Conservation (phyloP, 2,329 filamentous ascomycete species). For the Dendrostoma leiphaemia region DNA sequence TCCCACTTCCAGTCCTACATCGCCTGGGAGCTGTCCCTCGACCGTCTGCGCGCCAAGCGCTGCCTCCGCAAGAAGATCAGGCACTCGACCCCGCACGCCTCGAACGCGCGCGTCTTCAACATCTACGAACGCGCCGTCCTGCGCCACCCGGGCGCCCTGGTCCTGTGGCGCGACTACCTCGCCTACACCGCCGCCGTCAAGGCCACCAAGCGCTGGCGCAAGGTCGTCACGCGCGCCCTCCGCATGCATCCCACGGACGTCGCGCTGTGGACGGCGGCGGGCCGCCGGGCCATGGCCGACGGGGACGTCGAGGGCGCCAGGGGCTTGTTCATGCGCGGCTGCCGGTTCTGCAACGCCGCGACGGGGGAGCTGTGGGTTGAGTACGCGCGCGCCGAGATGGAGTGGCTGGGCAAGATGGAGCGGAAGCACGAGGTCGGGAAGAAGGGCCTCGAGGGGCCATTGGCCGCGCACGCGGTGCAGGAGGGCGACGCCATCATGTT, state of each 20-base stretch:
- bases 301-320: slow-evolving; percentile 86
- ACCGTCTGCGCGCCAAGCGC: slow-evolving; percentile 77
- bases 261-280: slow-evolving; percentile 84
- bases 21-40: slow-evolving; percentile 66
- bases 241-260: slow-evolving; percentile 82
- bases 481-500: slow-evolving; percentile 45
- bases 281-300: slow-evolving; percentile 71
- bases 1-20: slow-evolving; percentile 83
- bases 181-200: slow-evolving; percentile 71
- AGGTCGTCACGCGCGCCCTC: slow-evolving; percentile 65
- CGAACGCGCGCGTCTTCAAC: slow-evolving; percentile 81
- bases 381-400: slow-evolving; percentile 88
- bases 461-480: slow-evolving; percentile 31
- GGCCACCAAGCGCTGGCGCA: slow-evolving; percentile 64
- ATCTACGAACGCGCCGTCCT: slow-evolving; percentile 84
- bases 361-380: slow-evolving; percentile 79
- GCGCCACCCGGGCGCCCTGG: slow-evolving; percentile 78
- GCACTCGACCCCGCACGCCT: slow-evolving; percentile 63
- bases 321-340: slow-evolving; percentile 81
- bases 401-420: slow-evolving; percentile 82
- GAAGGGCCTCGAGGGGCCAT: slow-evolving; percentile 32
- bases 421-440: slow-evolving; percentile 64
- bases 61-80: slow-evolving; percentile 78
- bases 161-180: slow-evolving; percentile 88
- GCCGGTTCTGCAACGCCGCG: slow-evolving; percentile 83